Percentiles rank a stretch among this genome's conserved stretches.
Evolutionary conservation across 192 early-diverging fungal genomes (phyloP).

Genomic region (Coemansia sp.): DNA sequence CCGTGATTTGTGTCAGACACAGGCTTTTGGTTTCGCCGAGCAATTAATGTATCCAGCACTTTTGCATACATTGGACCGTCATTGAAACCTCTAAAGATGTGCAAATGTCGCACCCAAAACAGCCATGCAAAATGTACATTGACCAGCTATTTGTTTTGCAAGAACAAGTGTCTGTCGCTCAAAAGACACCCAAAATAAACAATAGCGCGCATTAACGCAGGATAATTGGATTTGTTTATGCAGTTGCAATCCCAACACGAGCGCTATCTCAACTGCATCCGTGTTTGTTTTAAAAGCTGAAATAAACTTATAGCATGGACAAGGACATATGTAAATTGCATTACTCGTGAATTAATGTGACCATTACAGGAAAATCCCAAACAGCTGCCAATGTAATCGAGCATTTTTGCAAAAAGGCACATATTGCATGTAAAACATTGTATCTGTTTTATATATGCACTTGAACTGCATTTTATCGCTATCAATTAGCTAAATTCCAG

Average conservation of each 20-base stretch:
- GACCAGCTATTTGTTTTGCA: not conserved
- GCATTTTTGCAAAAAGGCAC: slow-evolving; percentile 9
- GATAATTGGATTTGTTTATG: not conserved
- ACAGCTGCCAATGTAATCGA: not conserved
- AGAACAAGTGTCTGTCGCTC: not conserved
- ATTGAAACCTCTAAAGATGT: slow-evolving; percentile 4
- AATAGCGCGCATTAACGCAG: not conserved
- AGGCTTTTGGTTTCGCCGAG: not conserved
- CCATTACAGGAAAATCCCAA: not conserved
- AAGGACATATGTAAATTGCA: not conserved
- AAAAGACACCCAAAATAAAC: too few species aligned
- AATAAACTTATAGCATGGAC: not conserved
- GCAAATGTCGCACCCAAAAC: too few species aligned
- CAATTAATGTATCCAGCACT: slow-evolving; percentile 3
- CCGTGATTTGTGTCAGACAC: slow-evolving; percentile 3
- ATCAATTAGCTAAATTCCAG: not conserved
- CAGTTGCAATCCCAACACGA: not conserved
- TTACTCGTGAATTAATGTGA: not conserved
- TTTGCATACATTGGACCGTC: slow-evolving; percentile 4
- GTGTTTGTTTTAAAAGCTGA: not conserved
- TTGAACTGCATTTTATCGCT: not conserved
- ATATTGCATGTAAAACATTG: slow-evolving; percentile 5
- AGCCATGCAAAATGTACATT: too few species aligned
- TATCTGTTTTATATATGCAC: slow-evolving; percentile 14
- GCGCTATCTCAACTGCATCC: not conserved